Conservation (phyloP, 805 yeast species). For the Metschnikowia cubensis region DNA sequence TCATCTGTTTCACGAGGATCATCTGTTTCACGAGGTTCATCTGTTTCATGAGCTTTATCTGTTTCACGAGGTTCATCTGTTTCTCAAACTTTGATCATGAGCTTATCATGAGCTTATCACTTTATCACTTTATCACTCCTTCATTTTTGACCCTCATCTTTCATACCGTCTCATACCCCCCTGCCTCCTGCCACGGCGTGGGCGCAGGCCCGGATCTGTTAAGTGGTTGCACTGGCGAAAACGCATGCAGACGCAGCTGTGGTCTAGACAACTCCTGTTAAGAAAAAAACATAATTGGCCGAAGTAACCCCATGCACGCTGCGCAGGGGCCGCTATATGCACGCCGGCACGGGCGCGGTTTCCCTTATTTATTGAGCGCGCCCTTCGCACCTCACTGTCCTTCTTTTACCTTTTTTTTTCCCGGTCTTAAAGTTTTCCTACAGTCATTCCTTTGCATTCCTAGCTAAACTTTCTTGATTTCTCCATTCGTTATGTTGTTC, state of each 20-base stretch:
- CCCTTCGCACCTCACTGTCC: background rate
- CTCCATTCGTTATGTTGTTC: conserved; percentile 43
- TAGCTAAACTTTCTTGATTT: conserved; percentile 21
- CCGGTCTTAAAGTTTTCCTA: conserved; percentile 23
- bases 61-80: no score
- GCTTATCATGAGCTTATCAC: no score
- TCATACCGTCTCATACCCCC: no score
- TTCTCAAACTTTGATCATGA: no score
- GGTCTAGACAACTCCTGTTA: conserved; percentile 4
- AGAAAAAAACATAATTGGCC: conserved; percentile 3
- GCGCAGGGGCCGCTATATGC: background rate
- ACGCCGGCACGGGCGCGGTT: background rate
- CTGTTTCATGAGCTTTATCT: no score
- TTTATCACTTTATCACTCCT: no score
- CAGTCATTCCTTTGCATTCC: conserved; percentile 28
- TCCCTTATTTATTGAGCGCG: conserved; percentile 2
- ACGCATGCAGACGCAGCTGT: conserved; percentile 1
- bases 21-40: no score
- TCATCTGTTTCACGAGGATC: no score
- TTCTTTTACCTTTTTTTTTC: conserved; percentile 6
- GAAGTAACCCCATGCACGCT: background rate
- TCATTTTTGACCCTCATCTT: no score
- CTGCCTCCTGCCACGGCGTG: no score
- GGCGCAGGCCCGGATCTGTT: no score
- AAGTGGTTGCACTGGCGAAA: background rate